A percentile compares a stretch with the other conserved stretches of the same genome.
These are phyloP conservation scores for Paragyromitra xinjiangensis DNA, from an alignment of 495 filamentous ascomycete genomes.

Conservation along the genomic window DNA sequence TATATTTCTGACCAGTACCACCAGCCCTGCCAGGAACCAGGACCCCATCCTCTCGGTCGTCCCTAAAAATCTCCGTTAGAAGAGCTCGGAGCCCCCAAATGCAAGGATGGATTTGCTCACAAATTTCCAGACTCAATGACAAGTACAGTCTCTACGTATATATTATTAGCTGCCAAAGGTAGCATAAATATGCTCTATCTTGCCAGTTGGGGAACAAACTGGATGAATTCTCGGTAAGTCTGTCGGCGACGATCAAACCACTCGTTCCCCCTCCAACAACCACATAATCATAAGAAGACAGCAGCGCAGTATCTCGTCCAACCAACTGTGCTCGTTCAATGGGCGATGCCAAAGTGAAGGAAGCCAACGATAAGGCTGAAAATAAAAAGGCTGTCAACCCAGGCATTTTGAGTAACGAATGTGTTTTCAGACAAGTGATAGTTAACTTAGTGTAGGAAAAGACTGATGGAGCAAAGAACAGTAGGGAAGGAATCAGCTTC, in stretches of 20 bases:
- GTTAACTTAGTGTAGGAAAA: neutral
- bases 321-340: conserved; percentile 33
- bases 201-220: conserved; percentile 39
- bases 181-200: neutral
- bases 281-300: conserved; percentile 63
- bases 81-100: neutral
- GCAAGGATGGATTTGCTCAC: conserved; percentile 42
- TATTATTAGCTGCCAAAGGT: neutral
- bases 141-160: conserved; percentile 59
- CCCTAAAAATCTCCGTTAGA: conserved; percentile 31
- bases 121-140: conserved; percentile 61
- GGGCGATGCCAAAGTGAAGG: conserved; percentile 35
- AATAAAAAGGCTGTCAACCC: conserved; percentile 19
- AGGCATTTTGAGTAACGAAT: conserved; percentile 30
- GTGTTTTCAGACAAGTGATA: conserved; percentile 9
- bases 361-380: conserved; percentile 28
- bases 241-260: conserved; percentile 62
- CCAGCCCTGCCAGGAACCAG: conserved; percentile 58
- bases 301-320: conserved; percentile 41
- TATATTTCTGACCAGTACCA: conserved; percentile 45
- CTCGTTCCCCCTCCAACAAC: conserved; percentile 66
- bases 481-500: neutral
- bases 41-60: conserved; percentile 57
- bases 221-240: conserved; percentile 60
- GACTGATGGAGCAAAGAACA: neutral